Evolutionary conservation across 768 basidiomycete genomes (phyloP), one percentile per base, ranked within the genome.

Genomic region (Leccinum pellstonianum): DNA sequence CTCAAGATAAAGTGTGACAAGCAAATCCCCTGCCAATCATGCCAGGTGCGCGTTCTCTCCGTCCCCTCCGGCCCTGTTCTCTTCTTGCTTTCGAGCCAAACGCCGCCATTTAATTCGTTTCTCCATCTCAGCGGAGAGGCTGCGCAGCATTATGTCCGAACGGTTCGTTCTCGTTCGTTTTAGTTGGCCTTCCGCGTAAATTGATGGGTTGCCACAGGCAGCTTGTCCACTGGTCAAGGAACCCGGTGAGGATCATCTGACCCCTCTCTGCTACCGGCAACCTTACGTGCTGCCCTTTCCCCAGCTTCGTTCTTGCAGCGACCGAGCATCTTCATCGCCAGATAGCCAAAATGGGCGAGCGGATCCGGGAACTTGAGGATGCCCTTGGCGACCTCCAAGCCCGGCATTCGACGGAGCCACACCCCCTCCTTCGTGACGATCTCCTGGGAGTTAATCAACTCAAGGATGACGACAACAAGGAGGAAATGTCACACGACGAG

Each of bases 1-100:
- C 78, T 91, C 65, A 86, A 90, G 80, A 89, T 91, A 71, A 89
- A 88, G 69, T 91, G 88, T 77, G 87, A 90, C 81, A 90, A 90
- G 77, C 82, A 87, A 63, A 86, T 90, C 56, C 89, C 89, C 10
- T 90, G 88, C 69, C 86, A 88, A 69, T 88, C 87, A 1, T 90
- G 88, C 70, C 83, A 84, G 77, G 87, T 85, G 68, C 46, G 77
- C 71, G 35, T 59, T 29, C 15, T 54, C 21, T 38, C 21, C 37
- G 27, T 49, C 15, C 48, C 8, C 25, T 23, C 48, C 48, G 48
- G 43, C 11, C 8, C 43, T 19, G 19, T 46, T 46, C 11, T 21
- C 19, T 43, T 43, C 43, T 46, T 43, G 5, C 43, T 46, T 46
- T 46, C 19, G 19, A 43, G 10, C n/a, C 41, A 19, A 33, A 46